Base-by-base conservation (phyloP, 2,329 filamentous ascomycete genomes). In the Madurella mycetomatis region DNA sequence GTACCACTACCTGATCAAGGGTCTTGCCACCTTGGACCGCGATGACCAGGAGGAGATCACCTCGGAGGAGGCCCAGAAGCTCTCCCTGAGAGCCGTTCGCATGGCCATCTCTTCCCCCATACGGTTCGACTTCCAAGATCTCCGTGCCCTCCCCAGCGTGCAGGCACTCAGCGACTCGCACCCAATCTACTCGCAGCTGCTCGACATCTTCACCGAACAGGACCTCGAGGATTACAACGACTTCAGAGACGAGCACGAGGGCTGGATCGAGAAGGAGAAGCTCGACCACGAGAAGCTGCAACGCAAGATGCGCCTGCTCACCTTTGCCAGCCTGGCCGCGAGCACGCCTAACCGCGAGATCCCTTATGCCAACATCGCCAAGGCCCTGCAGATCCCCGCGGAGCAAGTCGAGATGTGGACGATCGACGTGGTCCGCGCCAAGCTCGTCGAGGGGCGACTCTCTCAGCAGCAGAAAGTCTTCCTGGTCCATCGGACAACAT, bases 321-420 rank as follows among this genome's bases (percentile, higher is more conserved):
- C 94, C 13, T 88, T 99, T 62, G 87, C 92, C 62, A 92, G 88
- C 62, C 81, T 97, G 61, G 91, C 92, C 17, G 90, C 92, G 39
- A 85, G 87, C 62, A 87, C 87, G 18, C 86, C 88, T 57, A 89
- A 84, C 66, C 88, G 92, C 67, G 90, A 94, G 67, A 87, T 99
- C 50, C 87, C 92, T 57, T 99, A 99, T 75, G 79, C 81, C 62
- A 83, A 83, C 67, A 96, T 99, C 68, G 83, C 88, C 61, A 87
- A 87, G 69, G 87, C 90, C 5, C 84, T 99, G 45, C 87, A 94
- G 73, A 85, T 99, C 53, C 85, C 90, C 44, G 69, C 76, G 45
- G 85, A 88, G 60, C 90, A 97, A 60, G 90, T 97, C 41, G 94
- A 99, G 80, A 88, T 92, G 81, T 99, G 94, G 94, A 90, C 95